These are phyloP conservation scores for Fomitopsis palustris DNA, from an alignment of 1,284 basidiomycete species.

Conservation along the genomic window DNA sequence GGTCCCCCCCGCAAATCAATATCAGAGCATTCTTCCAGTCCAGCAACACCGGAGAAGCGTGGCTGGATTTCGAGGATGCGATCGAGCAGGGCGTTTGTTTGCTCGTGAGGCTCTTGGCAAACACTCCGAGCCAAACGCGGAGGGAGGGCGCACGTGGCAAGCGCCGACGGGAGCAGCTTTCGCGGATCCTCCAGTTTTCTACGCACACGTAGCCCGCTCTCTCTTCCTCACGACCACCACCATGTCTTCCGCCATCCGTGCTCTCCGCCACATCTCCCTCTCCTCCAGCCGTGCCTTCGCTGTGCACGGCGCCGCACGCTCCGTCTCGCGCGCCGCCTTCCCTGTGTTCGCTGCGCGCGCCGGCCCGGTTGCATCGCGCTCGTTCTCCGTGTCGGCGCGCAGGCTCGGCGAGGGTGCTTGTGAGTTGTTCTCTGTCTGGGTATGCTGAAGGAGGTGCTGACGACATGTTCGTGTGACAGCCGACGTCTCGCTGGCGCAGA, in stretches of 20 bases:
- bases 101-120: conserved; percentile 21
- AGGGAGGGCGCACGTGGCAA: neutral
- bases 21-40: too few species aligned
- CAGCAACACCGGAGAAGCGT: too few species aligned
- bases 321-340: conserved; percentile 21
- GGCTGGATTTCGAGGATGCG: too few species aligned
- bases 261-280: conserved; percentile 31
- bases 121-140: conserved; percentile 11
- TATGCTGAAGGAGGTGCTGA: conserved; percentile 4
- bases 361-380: conserved; percentile 31
- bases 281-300: conserved; percentile 33
- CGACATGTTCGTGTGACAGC: conserved; percentile 37
- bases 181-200: conserved; percentile 9
- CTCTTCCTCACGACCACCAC: conserved; percentile 19
- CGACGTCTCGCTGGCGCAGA: conserved; percentile 72
- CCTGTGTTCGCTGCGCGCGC: conserved; percentile 23
- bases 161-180: neutral
- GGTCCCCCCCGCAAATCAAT: too few species aligned
- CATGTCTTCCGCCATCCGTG: conserved; percentile 37
- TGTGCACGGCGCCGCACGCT: conserved; percentile 27
- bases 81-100: conserved; percentile 20
- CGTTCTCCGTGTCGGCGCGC: conserved; percentile 55
- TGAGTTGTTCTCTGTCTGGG: conserved; percentile 35
- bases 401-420: conserved; percentile 59
- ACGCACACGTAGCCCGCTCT: conserved; percentile 2